A percentile compares a stretch with the other conserved stretches of the same genome.
phyloP scores from a whole-genome alignment of 176 grass and related monocot genomes.

The Oryza glumipatula region DNA sequence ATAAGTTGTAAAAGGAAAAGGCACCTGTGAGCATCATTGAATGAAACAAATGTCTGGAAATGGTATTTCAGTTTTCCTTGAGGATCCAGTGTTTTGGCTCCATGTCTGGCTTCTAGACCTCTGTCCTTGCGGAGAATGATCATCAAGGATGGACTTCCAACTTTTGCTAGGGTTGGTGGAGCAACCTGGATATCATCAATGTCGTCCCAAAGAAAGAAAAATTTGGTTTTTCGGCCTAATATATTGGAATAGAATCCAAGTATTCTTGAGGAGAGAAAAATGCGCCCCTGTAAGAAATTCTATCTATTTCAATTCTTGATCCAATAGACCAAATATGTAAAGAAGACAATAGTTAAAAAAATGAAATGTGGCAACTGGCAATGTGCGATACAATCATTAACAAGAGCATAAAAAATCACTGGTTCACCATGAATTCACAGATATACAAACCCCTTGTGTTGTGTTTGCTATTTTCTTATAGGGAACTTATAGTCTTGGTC shows the following conservation, averaged over 20 bases:
- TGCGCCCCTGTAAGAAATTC: conserved; percentile 60
- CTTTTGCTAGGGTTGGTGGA: conserved; percentile 71
- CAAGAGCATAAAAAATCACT: background rate
- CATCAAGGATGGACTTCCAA: conserved; percentile 81
- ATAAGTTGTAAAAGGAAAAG: conserved; percentile 23
- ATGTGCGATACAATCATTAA: background rate
- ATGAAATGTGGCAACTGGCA: background rate
- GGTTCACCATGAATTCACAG: background rate
- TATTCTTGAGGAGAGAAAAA: conserved; percentile 96
- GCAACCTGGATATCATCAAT: conserved; percentile 87
- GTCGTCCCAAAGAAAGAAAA: conserved; percentile 99
- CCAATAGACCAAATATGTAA: background rate
- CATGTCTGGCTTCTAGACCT: conserved; percentile 78
- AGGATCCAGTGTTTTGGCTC: conserved; percentile 72
- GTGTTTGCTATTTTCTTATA: background rate
- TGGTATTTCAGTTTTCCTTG: conserved; percentile 83
- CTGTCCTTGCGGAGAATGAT: conserved; percentile 81
- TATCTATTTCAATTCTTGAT: conserved; percentile 36
- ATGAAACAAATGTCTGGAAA: conserved; percentile 97
- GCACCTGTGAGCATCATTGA: conserved; percentile 81
- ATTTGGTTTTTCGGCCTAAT: conserved; percentile 93
- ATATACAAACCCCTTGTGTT: background rate
- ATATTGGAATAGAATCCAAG: conserved; percentile 87
- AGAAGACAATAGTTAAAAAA: background rate
- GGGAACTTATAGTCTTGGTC: background rate